A percentile compares a stretch with the other conserved stretches of the same genome.
These are phyloP conservation scores for Amniculicola lignicola DNA, from an alignment of 495 filamentous ascomycete genomes.

Conservation along the genomic window DNA sequence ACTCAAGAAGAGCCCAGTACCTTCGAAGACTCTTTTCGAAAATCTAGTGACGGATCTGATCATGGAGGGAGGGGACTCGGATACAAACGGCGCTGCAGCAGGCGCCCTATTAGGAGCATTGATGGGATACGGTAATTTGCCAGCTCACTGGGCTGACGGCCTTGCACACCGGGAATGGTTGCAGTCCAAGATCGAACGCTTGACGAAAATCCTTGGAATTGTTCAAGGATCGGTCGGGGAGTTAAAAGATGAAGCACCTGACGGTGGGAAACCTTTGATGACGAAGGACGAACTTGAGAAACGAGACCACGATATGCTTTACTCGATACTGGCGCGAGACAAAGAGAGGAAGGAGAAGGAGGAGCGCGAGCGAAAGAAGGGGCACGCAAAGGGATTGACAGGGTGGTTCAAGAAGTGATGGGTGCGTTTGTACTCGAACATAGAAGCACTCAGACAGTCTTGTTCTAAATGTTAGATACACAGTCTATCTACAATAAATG, in stretches of 20 bases:
- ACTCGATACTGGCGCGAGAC: conserved; percentile 1
- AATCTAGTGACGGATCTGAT: conserved; percentile 45
- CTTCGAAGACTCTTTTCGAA: conserved; percentile 40
- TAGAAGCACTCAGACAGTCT: no score
- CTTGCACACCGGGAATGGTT: conserved; percentile 45
- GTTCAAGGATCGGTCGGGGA: conserved; percentile 11
- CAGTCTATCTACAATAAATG: no score
- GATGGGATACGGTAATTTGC: conserved; percentile 44
- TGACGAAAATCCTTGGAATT: conserved; percentile 13
- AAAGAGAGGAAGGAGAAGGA: conserved; percentile 22
- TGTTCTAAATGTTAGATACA: no score
- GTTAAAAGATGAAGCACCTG: conserved; percentile 19
- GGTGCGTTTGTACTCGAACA: no score
- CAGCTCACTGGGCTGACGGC: conserved; percentile 47
- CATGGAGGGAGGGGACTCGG: conserved; percentile 50
- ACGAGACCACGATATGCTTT: conserved; percentile 16
- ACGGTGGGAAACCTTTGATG: conserved; percentile 22
- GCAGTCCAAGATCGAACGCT: conserved; percentile 37
- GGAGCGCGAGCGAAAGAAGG: conserved; percentile 5
- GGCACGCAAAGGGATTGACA: conserved; percentile 13
- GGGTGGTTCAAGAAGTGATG: conserved; percentile 25
- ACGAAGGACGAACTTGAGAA: conserved; percentile 13
- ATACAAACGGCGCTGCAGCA: conserved; percentile 51
- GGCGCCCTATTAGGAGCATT: conserved; percentile 47
- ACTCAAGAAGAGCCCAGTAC: conserved; percentile 1